Percentiles rank a stretch among this genome's conserved stretches.
phyloP scores from a whole-genome alignment of 768 basidiomycete species.

The Trametes cinnabarina region DNA sequence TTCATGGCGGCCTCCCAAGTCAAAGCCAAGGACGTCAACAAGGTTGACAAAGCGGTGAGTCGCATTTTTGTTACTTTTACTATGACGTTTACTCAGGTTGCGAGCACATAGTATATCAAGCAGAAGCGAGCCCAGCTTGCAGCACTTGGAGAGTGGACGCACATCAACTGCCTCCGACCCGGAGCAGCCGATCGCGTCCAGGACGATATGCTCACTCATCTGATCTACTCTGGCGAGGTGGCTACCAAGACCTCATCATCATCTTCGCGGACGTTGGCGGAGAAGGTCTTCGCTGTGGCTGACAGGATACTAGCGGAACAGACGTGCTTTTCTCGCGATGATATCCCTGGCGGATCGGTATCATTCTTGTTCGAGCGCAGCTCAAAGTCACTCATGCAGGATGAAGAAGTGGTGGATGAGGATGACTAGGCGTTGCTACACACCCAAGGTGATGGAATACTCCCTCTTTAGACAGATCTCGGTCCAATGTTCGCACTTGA shows the following conservation, averaged over 20 bases:
- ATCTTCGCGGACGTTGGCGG: constrained; percentile 28
- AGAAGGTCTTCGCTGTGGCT: constrained; percentile 40
- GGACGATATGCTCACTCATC: constrained; percentile 61
- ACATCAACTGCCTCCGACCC: constrained; percentile 67
- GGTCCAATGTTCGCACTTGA: too few relatives aligned
- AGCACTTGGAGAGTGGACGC: constrained; percentile 78
- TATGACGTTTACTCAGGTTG: neutral
- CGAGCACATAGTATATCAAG: constrained; percentile 49
- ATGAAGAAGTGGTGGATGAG: constrained; percentile 9
- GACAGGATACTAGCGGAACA: constrained; percentile 45
- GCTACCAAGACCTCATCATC: constrained; percentile 6
- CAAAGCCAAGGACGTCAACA: constrained; percentile 41
- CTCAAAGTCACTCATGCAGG: constrained; percentile 29
- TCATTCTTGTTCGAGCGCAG: constrained; percentile 75
- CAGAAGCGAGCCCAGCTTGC: constrained; percentile 70
- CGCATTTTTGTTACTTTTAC: neutral
- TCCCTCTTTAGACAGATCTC: too few relatives aligned
- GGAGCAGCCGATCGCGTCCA: constrained; percentile 49
- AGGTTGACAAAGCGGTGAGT: constrained; percentile 53
- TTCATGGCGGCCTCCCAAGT: constrained; percentile 70
- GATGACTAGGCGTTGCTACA: neutral
- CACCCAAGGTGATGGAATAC: too few relatives aligned
- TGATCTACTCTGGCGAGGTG: constrained; percentile 35
- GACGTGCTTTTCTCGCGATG: constrained; percentile 37
- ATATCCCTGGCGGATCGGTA: constrained; percentile 62